phyloP scores from a whole-genome alignment of 2,329 filamentous ascomycete genomes.

The Fusarium sarcochroum region DNA sequence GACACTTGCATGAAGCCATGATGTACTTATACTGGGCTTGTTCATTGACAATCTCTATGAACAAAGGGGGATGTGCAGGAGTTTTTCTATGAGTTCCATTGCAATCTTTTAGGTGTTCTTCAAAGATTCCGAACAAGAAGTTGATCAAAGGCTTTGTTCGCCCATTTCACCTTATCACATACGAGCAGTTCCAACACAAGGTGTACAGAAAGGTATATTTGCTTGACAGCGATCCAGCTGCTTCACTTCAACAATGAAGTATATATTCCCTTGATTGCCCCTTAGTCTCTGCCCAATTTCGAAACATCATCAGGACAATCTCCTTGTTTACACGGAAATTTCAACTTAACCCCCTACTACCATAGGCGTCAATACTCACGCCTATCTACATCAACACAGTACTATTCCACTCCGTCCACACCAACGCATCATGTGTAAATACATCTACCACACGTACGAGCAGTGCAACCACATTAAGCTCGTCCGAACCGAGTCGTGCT shows the following conservation, averaged over 20 bases:
- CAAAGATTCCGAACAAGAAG: constrained; percentile 13
- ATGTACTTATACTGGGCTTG: neutral
- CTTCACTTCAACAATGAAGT: neutral
- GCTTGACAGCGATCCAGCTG: neutral
- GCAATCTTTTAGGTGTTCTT: constrained; percentile 6
- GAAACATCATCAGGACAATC: neutral
- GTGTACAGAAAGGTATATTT: neutral
- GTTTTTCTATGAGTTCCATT: neutral
- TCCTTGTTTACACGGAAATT: neutral
- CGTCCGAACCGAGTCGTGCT: neutral
- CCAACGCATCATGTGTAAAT: constrained; percentile 7
- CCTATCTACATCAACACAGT: neutral
- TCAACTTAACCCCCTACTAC: neutral
- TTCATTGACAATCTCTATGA: neutral
- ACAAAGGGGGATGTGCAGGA: constrained; percentile 7
- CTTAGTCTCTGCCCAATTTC: neutral
- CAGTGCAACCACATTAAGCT: constrained; percentile 8
- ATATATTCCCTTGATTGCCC: neutral
- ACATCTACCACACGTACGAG: constrained; percentile 4
- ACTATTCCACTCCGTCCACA: neutral
- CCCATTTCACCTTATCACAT: neutral
- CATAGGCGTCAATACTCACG: neutral
- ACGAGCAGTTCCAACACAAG: neutral
- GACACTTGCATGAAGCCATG: neutral
- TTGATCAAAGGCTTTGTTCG: constrained; percentile 22